Base-by-base conservation (phyloP, 2,329 filamentous ascomycete species). In the Curvularia verruculosa region DNA sequence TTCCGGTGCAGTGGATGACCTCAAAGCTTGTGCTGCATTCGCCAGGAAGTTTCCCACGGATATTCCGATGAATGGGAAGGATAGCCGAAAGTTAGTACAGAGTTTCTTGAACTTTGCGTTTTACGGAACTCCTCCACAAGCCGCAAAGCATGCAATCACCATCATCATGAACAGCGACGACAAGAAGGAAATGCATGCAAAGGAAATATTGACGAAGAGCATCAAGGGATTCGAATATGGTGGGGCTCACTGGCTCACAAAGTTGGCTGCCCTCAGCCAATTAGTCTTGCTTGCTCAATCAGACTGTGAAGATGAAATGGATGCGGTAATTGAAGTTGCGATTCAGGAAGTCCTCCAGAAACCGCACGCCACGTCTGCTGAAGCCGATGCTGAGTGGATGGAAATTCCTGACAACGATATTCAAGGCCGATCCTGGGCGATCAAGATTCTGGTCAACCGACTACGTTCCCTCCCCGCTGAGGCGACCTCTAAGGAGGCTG, bases 1-100 rank as follows among this genome's bases (percentile, higher is more conserved):
- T 51, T 76, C 86, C 1, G 83, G 85, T 3, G 88, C 91, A n/a
- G 91, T 95, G 12, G 91, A 97, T 69, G 94, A 94, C 1, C 82
- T 99, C 56, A 97, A 96, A 74, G 94, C 96, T 2, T 97, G 95
- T 73, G 90, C 94, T 9, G 92, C 90, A 1, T 99, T 96, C 74
- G 91, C 93, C 1, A 89, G 89, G 69, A 92, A 89, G 67, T 94
- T 96, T 65, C 88, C 94, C 0, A 83, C 87, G 10, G 93, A 98
- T 58, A 85, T 99, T 51, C 90, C 91, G 1, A 85, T 75, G 52
- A 74, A 75, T 48, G 60, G 67, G 12, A 75, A 74, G 40, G 72
- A 75, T n/a, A 90, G 96, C 60, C 87, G 89, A 54, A 90, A 90
- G 64, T 94, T 98, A 67, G 82, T 87, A 29, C 87, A 95, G 69